A percentile compares a stretch with the other conserved stretches of the same genome.
These are phyloP conservation scores for Saraca asoca DNA, from an alignment of 331 rosid species.

Conservation along the genomic window DNA sequence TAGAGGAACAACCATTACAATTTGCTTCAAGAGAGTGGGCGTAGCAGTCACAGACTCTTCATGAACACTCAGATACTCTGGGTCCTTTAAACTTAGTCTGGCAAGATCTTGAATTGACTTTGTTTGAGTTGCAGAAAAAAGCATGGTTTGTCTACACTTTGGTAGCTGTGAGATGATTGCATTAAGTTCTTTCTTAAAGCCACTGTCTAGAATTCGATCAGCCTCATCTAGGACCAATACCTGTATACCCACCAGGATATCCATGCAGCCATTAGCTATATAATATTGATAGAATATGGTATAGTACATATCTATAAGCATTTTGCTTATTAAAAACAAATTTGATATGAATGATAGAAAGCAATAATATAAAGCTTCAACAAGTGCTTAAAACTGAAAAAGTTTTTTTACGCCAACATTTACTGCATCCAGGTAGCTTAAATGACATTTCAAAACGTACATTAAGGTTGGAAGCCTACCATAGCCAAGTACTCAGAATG, in stretches of 20 bases:
- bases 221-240: slow-evolving; percentile 96
- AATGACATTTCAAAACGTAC: neutral
- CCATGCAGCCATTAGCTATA: slow-evolving; percentile 40
- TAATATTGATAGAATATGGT: slow-evolving; percentile 19
- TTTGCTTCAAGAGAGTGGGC: slow-evolving; percentile 71
- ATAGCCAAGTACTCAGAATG: neutral
- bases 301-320: neutral
- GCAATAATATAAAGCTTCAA: neutral
- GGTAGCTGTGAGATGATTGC: slow-evolving; percentile 94
- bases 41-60: slow-evolving; percentile 84
- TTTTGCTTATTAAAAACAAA: neutral
- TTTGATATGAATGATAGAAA: slow-evolving; percentile 7
- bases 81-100: slow-evolving; percentile 93
- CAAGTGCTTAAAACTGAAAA: slow-evolving; percentile 10
- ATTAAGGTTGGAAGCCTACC: neutral
- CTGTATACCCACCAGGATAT: slow-evolving; percentile 56
- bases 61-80: slow-evolving; percentile 91
- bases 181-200: slow-evolving; percentile 72
- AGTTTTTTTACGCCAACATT: neutral
- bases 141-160: slow-evolving; percentile 80
- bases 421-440: slow-evolving; percentile 14
- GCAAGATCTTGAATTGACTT: slow-evolving; percentile 87
- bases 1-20: slow-evolving; percentile 70
- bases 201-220: slow-evolving; percentile 82
- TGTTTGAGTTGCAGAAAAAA: slow-evolving; percentile 94